Evolutionary conservation across 805 yeast genomes (phyloP).

Genomic region (Metschnikowia picachoensis): DNA sequence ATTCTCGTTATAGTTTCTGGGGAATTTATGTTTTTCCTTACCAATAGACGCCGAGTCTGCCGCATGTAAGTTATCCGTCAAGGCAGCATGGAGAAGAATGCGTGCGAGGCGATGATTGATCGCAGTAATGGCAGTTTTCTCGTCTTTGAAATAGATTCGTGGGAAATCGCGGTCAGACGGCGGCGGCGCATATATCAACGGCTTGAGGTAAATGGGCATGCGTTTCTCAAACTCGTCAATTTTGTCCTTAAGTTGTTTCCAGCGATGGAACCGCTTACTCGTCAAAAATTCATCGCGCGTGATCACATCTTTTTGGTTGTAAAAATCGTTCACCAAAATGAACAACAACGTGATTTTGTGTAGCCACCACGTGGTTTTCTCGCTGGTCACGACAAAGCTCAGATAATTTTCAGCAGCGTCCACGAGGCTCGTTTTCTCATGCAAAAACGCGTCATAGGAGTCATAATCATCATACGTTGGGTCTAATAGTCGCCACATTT

Average conservation of each 20-base stretch:
- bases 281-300: constrained; percentile 24
- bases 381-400: constrained; percentile 10
- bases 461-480: constrained; percentile 22
- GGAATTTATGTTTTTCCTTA: constrained; percentile 22
- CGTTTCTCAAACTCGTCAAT: constrained; percentile 28
- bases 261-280: constrained; percentile 23
- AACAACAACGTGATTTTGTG: constrained; percentile 28
- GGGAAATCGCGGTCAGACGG: constrained; percentile 26
- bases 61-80: constrained; percentile 5
- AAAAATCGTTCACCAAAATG: constrained; percentile 29
- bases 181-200: constrained; percentile 29
- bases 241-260: constrained; percentile 25
- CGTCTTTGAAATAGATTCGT: constrained; percentile 33
- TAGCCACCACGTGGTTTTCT: constrained; percentile 34
- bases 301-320: constrained; percentile 23
- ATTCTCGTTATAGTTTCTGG: constrained; percentile 23
- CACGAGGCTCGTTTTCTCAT: constrained; percentile 1
- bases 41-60: constrained; percentile 17
- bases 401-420: constrained; percentile 6
- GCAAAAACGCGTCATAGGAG: constrained; percentile 7
- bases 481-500: constrained; percentile 33
- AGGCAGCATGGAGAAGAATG: constrained; percentile 27
- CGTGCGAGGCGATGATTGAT: constrained; percentile 30
- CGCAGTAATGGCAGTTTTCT: constrained; percentile 30
- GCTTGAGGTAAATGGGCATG: constrained; percentile 30